A percentile compares a stretch with the other conserved stretches of the same genome.
These are phyloP conservation scores for Catunica adiposa DNA, from an alignment of 2,329 filamentous ascomycete genomes.

Conservation along the genomic window DNA sequence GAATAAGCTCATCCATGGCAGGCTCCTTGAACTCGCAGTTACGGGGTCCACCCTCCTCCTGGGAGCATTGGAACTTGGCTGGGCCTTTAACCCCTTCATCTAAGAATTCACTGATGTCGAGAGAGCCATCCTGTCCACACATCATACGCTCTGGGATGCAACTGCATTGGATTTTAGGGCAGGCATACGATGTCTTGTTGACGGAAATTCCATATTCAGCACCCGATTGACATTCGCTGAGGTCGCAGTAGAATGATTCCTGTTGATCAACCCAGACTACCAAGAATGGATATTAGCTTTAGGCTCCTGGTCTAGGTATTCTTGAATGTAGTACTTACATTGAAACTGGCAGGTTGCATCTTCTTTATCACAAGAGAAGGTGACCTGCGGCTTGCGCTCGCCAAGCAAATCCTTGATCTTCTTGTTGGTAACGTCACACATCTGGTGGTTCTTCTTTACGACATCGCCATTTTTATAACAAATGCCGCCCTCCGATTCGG, in stretches of 20 bases:
- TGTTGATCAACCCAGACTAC: slow-evolving; percentile 83
- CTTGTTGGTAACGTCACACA: slow-evolving; percentile 91
- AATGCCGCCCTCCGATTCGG: slow-evolving; percentile 61
- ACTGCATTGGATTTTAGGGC: slow-evolving; percentile 67
- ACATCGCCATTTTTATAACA: slow-evolving; percentile 86
- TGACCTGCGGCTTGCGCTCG: slow-evolving; percentile 76
- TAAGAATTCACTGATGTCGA: slow-evolving; percentile 84
- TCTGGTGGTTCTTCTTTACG: slow-evolving; percentile 89
- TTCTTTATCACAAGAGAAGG: slow-evolving; percentile 73
- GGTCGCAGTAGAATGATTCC: slow-evolving; percentile 91
- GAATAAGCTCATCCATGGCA: slow-evolving; percentile 80
- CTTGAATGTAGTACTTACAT: slow-evolving; percentile 42
- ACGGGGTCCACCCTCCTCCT: slow-evolving; percentile 44
- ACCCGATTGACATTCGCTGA: slow-evolving; percentile 62
- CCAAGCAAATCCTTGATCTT: slow-evolving; percentile 82
- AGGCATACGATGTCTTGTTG: slow-evolving; percentile 75
- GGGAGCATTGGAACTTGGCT: slow-evolving; percentile 62
- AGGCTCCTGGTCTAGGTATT: not conserved
- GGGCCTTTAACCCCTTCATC: slow-evolving; percentile 70
- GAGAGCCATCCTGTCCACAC: slow-evolving; percentile 77
- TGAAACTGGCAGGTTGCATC: slow-evolving; percentile 79
- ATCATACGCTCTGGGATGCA: slow-evolving; percentile 88
- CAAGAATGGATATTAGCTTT: slow-evolving; percentile 5
- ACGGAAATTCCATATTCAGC: slow-evolving; percentile 50
- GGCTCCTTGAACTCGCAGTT: slow-evolving; percentile 78